These are phyloP conservation scores for Acer negundo DNA, from an alignment of 345 rosid genomes.

Conservation along the genomic window DNA sequence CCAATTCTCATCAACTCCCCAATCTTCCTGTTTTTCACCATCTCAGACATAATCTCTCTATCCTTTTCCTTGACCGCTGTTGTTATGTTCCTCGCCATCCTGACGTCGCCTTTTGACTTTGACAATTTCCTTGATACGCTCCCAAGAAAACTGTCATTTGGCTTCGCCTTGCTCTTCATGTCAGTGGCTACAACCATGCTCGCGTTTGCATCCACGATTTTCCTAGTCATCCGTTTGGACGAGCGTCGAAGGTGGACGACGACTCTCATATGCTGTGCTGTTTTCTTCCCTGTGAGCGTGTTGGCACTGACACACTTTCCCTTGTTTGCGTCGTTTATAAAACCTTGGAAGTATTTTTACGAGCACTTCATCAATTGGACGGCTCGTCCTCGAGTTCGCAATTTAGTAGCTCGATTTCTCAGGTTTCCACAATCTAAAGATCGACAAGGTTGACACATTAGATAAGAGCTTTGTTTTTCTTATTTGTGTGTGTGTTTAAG, in stretches of 20 bases:
- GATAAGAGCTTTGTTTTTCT: too few species aligned
- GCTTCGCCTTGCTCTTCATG: slow-evolving; percentile 31
- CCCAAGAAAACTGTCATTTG: slow-evolving; percentile 24
- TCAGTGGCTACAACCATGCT: slow-evolving; percentile 25
- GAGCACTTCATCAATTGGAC: not conserved
- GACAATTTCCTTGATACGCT: slow-evolving; percentile 15
- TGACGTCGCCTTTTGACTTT: slow-evolving; percentile 19
- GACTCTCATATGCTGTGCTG: not conserved
- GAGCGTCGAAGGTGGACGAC: not conserved
- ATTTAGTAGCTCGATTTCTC: too few species aligned
- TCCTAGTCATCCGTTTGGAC: slow-evolving; percentile 22
- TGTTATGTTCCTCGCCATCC: slow-evolving; percentile 29
- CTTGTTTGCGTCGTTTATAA: not conserved
- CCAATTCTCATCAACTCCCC: slow-evolving; percentile 18
- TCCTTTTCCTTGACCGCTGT: slow-evolving; percentile 32
- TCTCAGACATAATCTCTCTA: slow-evolving; percentile 20
- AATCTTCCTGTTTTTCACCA: slow-evolving; percentile 25
- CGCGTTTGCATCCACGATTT: slow-evolving; percentile 25
- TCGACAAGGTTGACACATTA: too few species aligned
- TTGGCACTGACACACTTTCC: not conserved
- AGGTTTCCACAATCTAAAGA: too few species aligned
- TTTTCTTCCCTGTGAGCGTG: not conserved
- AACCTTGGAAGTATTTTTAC: not conserved
- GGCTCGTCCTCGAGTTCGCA: not conserved
- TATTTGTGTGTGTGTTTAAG: too few species aligned